Evolutionary conservation across 352 stramenopile genomes (phyloP), one percentile per base, ranked within the genome.

Genomic region (Sclerospora graminicola): DNA sequence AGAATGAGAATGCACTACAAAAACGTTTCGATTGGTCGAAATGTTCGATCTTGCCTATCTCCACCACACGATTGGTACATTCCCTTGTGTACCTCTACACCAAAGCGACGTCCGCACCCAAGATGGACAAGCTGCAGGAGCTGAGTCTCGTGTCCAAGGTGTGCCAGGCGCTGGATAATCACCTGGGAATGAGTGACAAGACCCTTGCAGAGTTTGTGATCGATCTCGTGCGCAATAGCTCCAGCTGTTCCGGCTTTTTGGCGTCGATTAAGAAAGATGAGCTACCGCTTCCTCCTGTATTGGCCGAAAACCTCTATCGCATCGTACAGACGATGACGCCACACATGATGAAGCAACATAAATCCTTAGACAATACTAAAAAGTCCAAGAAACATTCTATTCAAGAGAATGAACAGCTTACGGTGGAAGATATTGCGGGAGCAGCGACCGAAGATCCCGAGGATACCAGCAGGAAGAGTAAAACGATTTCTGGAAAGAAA

Each of bases 201-300:
- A 98, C 94, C 26, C 71, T 99, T 39, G 84, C 95, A 8, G 94
- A 98, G 76, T 98, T 98, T 50, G 77, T 98, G 24, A 95, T 96
- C 54, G 75, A 96, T 48, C 62, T 95, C 45, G 82, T 93, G 34
- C 75, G 87, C 37, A 60, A 82, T 31, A 84, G 66, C 56, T 41
- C 66, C 5, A 90, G 60, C 48, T 94, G 48, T 60, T 57, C 34
- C 29, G 55, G 41, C 19, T 92, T 86, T 46, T 52, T 87, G 18
- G 48, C 42, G 24, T 54, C 57, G 26, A 87, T 88, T 57, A 69
- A 82, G 45, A 48, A 60, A 18, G 64, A 83, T 37, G 75, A 86
- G 31, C 57, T 86, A 48, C 70, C 75, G 29, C 53, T 87, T 33
- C 74, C 68, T 11, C 48, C 58, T 15, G 60, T 71, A 15, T 56